Percentiles rank a stretch among this genome's conserved stretches.
These are phyloP conservation scores for Lactuca sativa DNA, from an alignment of 129 eudicot genomes.

Conservation along the genomic window DNA sequence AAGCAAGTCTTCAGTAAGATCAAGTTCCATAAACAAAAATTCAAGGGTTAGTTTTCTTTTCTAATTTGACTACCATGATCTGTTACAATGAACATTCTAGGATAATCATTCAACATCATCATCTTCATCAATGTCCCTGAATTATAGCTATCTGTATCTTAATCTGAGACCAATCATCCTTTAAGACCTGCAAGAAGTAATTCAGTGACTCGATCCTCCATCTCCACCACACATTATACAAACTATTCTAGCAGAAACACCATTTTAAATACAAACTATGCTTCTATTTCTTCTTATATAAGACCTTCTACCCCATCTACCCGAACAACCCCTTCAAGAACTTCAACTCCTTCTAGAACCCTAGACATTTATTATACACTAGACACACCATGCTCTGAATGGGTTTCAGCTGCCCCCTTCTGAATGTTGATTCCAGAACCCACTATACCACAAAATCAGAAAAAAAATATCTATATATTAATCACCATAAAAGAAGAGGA, in stretches of 20 bases:
- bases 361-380: constrained; percentile 19
- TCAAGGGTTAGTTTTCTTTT: constrained; percentile 65
- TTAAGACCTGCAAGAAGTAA: constrained; percentile 82
- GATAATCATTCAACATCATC: no score
- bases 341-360: constrained; percentile 87
- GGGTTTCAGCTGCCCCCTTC: constrained; percentile 81
- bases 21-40: constrained; percentile 69
- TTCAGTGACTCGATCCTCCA: constrained; percentile 82
- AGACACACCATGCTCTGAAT: constrained; percentile 76
- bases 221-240: constrained; percentile 61
- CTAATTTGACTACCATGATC: not conserved
- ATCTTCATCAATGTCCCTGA: not conserved
- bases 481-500: constrained; percentile 5
- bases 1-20: constrained; percentile 61
- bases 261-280: constrained; percentile 89
- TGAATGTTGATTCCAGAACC: constrained; percentile 82
- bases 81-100: not conserved
- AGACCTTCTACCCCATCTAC: constrained; percentile 82
- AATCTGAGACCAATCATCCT: constrained; percentile 64
- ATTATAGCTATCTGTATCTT: constrained; percentile 83
- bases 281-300: constrained; percentile 94
- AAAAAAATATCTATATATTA: not conserved
- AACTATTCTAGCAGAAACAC: constrained; percentile 66
- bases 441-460: constrained; percentile 81
- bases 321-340: constrained; percentile 73